Conservation (phyloP, 768 basidiomycete genomes). For the Pleurotus cornucopiae region DNA sequence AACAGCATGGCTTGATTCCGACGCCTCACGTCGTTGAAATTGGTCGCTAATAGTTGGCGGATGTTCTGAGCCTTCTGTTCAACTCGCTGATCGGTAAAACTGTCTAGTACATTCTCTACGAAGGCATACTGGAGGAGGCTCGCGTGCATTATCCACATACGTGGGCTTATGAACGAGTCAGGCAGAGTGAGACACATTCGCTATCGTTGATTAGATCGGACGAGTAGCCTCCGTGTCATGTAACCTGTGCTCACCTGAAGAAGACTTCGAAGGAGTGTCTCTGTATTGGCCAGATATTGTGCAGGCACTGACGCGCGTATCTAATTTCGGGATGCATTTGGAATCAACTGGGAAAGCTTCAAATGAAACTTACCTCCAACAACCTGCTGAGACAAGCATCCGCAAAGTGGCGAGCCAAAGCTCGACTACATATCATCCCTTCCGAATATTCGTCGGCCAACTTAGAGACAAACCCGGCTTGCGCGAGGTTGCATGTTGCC, state of each 20-base stretch:
- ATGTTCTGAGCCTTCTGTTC: conserved; percentile 39
- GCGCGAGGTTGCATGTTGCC: conserved; percentile 74
- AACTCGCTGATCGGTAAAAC: conserved; percentile 25
- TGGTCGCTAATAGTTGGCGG: conserved; percentile 46
- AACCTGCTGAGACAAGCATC: conserved; percentile 69
- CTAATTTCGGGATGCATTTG: conserved; percentile 26
- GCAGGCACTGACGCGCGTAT: conserved; percentile 51
- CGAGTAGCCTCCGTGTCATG: background rate
- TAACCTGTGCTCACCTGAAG: conserved; percentile 47
- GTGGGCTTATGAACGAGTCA: conserved; percentile 72
- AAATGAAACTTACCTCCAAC: conserved; percentile 44
- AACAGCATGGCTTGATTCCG: conserved; percentile 84
- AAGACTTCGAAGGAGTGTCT: conserved; percentile 47
- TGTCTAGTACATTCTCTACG: conserved; percentile 30
- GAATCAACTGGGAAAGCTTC: background rate
- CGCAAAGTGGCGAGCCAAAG: conserved; percentile 63
- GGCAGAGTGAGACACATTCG: conserved; percentile 67
- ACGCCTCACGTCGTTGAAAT: conserved; percentile 64
- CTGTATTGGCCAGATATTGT: conserved; percentile 51
- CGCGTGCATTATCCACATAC: conserved; percentile 57
- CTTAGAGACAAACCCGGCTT: conserved; percentile 70
- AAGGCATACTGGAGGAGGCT: conserved; percentile 44
- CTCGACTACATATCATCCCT: conserved; percentile 62
- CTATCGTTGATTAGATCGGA: conserved; percentile 28
- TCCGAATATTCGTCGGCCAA: conserved; percentile 80